Conservation (phyloP, 1,284 basidiomycete genomes). For the Rhodotorula sp. region DNA sequence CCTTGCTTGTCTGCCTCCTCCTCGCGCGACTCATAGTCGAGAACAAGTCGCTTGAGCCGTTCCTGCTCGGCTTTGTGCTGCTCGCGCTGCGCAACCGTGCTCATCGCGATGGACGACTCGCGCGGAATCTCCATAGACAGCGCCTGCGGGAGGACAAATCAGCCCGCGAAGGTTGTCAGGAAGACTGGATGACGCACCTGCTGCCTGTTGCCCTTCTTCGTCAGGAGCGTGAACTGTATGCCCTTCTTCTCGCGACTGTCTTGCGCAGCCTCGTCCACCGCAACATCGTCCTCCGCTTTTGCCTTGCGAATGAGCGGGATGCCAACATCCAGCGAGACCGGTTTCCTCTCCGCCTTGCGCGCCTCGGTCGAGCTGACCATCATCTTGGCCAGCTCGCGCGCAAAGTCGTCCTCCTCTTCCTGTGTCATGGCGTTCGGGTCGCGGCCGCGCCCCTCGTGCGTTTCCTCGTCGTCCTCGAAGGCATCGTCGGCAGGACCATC, state of each 20-base stretch:
- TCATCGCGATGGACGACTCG: constrained; percentile 79
- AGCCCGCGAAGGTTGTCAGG: not conserved
- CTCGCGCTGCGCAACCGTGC: constrained; percentile 82
- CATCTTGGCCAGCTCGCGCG: constrained; percentile 92
- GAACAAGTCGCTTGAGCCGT: constrained; percentile 85
- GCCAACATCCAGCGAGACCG: constrained; percentile 36
- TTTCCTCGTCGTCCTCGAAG: constrained; percentile 56
- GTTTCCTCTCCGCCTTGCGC: constrained; percentile 57
- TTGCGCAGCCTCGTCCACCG: constrained; percentile 26
- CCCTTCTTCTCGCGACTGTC: constrained; percentile 49
- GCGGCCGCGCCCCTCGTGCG: constrained; percentile 44
- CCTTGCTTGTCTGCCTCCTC: constrained; percentile 40
- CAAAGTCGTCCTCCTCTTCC: constrained; percentile 90
- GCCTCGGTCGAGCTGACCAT: constrained; percentile 76
- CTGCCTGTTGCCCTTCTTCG: constrained; percentile 90
- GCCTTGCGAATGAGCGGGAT: constrained; percentile 52
- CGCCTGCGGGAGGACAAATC: constrained; percentile 55
- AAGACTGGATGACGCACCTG: constrained; percentile 58
- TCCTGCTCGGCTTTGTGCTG: constrained; percentile 93
- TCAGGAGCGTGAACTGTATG: constrained; percentile 92
- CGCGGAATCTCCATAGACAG: constrained; percentile 82
- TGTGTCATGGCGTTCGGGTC: constrained; percentile 56
- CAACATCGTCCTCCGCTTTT: constrained; percentile 55
- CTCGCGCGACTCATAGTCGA: constrained; percentile 52
- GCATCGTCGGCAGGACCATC: constrained; percentile 42